phyloP scores from a whole-genome alignment of 345 rosid species.

The Salix suchowensis region DNA sequence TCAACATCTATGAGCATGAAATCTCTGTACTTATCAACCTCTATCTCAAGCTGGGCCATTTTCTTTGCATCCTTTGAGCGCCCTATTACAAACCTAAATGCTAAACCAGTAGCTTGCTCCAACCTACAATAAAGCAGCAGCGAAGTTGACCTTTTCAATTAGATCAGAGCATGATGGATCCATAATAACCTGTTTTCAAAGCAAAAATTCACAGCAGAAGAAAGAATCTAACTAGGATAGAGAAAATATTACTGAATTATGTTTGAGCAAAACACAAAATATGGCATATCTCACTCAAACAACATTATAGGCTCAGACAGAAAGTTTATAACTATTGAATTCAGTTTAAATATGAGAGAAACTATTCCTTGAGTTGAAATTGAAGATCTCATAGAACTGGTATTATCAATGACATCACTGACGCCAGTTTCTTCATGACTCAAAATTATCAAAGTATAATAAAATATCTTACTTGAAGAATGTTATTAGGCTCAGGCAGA shows the following conservation, averaged over 20 bases:
- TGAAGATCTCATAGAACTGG: background rate
- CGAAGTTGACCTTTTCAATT: background rate
- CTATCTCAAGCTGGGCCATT: constrained; percentile 61
- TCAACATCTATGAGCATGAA: constrained; percentile 67
- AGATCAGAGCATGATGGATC: background rate
- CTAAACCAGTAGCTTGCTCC: constrained; percentile 87
- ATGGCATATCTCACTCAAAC: background rate
- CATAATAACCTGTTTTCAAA: background rate
- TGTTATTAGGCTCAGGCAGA: no score
- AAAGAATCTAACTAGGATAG: background rate
- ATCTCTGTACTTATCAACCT: constrained; percentile 57
- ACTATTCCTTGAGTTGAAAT: background rate
- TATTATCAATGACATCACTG: background rate
- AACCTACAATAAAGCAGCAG: constrained; percentile 32
- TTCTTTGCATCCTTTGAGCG: constrained; percentile 52
- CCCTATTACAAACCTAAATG: constrained; percentile 77
- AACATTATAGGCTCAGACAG: background rate
- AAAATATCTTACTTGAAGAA: no score
- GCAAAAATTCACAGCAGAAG: background rate
- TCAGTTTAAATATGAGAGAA: no score
- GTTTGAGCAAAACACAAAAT: no score
- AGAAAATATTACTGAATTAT: no score
- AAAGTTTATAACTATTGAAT: no score
- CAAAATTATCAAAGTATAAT: no score
- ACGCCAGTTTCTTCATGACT: background rate